Evolutionary conservation across 345 rosid genomes (phyloP), one percentile per base, ranked within the genome.

Genomic region (Brassica cretica): DNA sequence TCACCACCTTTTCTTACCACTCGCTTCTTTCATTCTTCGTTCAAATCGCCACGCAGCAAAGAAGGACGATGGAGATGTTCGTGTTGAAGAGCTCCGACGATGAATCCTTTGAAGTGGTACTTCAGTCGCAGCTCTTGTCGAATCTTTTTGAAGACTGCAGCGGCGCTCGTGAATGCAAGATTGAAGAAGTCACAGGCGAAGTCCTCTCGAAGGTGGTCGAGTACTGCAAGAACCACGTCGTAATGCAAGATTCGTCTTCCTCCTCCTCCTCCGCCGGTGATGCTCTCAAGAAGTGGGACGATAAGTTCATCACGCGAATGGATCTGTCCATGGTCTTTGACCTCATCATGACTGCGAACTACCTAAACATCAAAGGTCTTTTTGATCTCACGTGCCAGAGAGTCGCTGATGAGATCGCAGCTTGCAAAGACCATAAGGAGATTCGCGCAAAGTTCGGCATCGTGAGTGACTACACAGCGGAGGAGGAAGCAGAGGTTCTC

Each of bases 161-260:
- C 37, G 37, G 8, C 30, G 80, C 72, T 19, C 56, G 15, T 66
- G 91, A 32, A 3, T 80, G 86, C 64, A 88, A 89, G 2, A 3
- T 92, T 8, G 84, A 84, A 0, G 81, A 86, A 59, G 91, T 92
- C 46, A 79, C 76, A 0, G 66, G 91, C 74, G 44, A 74, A 78
- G 86, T 79, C 78, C 84, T 92, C 30, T 68, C 89, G 37, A 84
- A 59, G 82, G 89, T 90, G 32, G 83, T 90, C 59, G 92, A 85
- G 81, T 92, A 89, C 79, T 84, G 89, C 84, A 79, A 79, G 68
- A 88, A 84, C 62, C 97, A 90, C 74, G 88, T 69, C 10, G 19
- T 5, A 19, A 19, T 19, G 21, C 21, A 19, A 19, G 49, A 11
- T 41, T 7, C 9, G 6, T 37, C 44, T 37, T 32, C 35, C 35